Conservation (phyloP, 306 rosid species). For the Coriaria nepalensis region DNA sequence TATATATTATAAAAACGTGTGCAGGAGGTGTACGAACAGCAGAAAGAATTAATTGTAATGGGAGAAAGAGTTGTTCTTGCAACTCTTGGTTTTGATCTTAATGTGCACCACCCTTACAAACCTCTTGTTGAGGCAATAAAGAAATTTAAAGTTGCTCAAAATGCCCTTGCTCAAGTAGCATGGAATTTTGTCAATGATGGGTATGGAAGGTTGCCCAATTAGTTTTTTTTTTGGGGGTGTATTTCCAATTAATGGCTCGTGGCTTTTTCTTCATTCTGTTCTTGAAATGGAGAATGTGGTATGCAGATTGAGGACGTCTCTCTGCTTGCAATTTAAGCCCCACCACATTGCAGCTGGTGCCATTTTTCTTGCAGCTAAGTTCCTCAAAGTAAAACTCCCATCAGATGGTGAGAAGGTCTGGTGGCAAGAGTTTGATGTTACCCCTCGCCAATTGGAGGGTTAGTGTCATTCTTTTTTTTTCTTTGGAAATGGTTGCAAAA, state of each 20-base stretch:
- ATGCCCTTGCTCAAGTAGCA: slow-evolving; percentile 98
- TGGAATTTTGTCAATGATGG: slow-evolving; percentile 99
- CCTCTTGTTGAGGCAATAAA: slow-evolving; percentile 98
- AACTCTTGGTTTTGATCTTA: slow-evolving; percentile 89
- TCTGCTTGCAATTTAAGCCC: slow-evolving; percentile 97
- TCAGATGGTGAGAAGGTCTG: slow-evolving; percentile 97
- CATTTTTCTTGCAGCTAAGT: slow-evolving; percentile 97
- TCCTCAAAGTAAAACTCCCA: slow-evolving; percentile 97
- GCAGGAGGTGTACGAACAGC: slow-evolving; percentile 97
- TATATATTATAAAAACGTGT: slow-evolving; percentile 11
- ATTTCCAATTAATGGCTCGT: slow-evolving; percentile 25
- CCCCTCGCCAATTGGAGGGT: slow-evolving; percentile 99
- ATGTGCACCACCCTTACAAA: slow-evolving; percentile 91
- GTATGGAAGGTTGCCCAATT: slow-evolving; percentile 37
- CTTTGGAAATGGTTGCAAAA: slow-evolving; percentile 22
- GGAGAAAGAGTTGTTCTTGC: slow-evolving; percentile 98
- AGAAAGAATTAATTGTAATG: slow-evolving; percentile 70
- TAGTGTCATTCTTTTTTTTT: slow-evolving; percentile 45
- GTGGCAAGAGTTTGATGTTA: slow-evolving; percentile 99
- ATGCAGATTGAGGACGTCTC: slow-evolving; percentile 97
- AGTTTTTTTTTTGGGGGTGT: slow-evolving; percentile 22
- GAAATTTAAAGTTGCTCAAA: slow-evolving; percentile 95
- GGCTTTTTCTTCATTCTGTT: slow-evolving; percentile 20
- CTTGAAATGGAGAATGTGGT: slow-evolving; percentile 49
- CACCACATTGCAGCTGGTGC: slow-evolving; percentile 99